A percentile compares a stretch with the other conserved stretches of the same genome.
phyloP scores from a whole-genome alignment of 768 basidiomycete genomes.

The Suillus placidus region DNA sequence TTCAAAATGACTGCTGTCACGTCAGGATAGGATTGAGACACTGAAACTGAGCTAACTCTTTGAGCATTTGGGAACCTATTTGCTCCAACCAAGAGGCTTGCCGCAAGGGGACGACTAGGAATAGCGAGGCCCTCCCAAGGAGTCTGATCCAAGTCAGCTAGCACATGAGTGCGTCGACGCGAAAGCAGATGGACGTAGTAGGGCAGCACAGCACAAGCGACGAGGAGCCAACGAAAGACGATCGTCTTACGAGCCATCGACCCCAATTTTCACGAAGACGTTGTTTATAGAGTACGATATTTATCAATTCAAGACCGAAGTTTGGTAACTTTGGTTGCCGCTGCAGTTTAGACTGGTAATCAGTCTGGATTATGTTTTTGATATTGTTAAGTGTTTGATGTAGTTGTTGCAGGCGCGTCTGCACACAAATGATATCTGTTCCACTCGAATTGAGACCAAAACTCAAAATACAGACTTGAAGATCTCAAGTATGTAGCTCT shows the following conservation, averaged over 20 bases:
- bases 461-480: not conserved
- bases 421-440: not conserved
- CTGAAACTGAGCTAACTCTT: not conserved
- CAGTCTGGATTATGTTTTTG: too few relatives aligned
- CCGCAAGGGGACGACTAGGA: conserved; percentile 19
- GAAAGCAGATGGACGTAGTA: not conserved
- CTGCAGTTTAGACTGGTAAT: too few relatives aligned
- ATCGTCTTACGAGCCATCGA: conserved; percentile 1
- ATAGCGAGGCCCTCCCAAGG: conserved; percentile 19
- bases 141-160: not conserved
- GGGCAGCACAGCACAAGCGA: not conserved
- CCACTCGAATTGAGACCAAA: not conserved
- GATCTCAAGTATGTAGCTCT: not conserved
- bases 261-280: not conserved
- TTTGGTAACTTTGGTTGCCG: not conserved
- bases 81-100: conserved; percentile 19
- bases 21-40: conserved; percentile 32
- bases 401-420: not conserved
- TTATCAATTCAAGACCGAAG: too few relatives aligned
- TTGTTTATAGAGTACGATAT: not conserved
- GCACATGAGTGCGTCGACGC: not conserved
- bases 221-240: conserved; percentile 1
- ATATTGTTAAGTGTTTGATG: too few relatives aligned
- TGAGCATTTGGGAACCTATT: not conserved
- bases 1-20: conserved; percentile 64